Base-by-base conservation (phyloP, 2,329 filamentous ascomycete species). In the Xylariaceae sp. region DNA sequence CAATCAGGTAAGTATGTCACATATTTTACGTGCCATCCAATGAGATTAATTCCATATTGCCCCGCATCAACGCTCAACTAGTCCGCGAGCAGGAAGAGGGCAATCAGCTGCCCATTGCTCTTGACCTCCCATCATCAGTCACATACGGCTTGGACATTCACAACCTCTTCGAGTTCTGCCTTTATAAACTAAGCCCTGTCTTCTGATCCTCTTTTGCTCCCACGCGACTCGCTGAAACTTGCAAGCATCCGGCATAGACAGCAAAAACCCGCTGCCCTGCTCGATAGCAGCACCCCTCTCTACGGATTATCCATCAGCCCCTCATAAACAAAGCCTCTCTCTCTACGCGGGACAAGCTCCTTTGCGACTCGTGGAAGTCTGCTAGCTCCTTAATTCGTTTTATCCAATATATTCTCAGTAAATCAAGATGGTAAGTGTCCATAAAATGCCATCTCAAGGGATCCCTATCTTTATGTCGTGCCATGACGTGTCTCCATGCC, bases 401-500 rank as follows among this genome's bases (percentile, higher is more conserved):
- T 35, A 50, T 35, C 23, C 7, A 30, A 48, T 23, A 23, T 37
- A 39, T 7, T 42, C 42, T 44, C 23, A 44, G 52, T 57, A 55
- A 15, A 57, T 47, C 39, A 63, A 49, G 4, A 64, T 64, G 62
- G 62, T 64, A 60, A 64, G 62, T 48, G 11, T 10, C 35, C 59
- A 30, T 42, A 7, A 9, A 51, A 35, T 15, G 23, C 6, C 37
- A 42, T 39, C 30, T n/a, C 56, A 10, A 42, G 37, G 11, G 50
- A 49, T 35, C 34, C 39, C 37, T 42, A 9, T 42, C 11, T 42
- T 42, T 11, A 13, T 39, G 15, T 18, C 9, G 10, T 53, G 18
- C 35, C 30, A 50, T n/a, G 9, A 7, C 42, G n/a, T 45, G 42
- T 15, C 9, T 37, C 18, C 30, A 44, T 23, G 42, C 17, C 8